Evolutionary conservation across 192 early-diverging fungal genomes (phyloP).

Genomic region (Linnemannia schmuckeri): DNA sequence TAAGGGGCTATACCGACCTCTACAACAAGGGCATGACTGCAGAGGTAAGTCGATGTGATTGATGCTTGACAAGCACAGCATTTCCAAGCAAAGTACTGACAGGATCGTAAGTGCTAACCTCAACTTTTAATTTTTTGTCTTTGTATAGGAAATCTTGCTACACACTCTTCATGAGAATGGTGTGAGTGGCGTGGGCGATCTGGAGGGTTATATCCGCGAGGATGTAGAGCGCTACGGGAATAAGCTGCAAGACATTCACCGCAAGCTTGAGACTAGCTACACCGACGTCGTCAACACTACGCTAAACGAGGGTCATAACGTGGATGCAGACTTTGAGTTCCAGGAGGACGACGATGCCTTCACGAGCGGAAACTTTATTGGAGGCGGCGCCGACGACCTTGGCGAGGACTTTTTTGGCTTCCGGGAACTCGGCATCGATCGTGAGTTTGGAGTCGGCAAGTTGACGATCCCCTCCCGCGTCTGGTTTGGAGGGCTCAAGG

Average conservation of each 20-base stretch:
- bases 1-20: slow-evolving; percentile 84
- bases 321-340: slow-evolving; percentile 39
- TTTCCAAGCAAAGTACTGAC: no score
- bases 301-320: slow-evolving; percentile 23
- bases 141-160: slow-evolving; percentile 79
- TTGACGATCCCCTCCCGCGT: slow-evolving; percentile 62
- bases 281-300: slow-evolving; percentile 69
- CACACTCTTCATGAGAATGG: slow-evolving; percentile 91
- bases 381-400: slow-evolving; percentile 71
- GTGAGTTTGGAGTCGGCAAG: slow-evolving; percentile 70
- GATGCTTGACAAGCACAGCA: no score
- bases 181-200: slow-evolving; percentile 68
- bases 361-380: slow-evolving; percentile 64
- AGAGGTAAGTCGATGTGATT: slow-evolving; percentile 65
- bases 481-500: slow-evolving; percentile 50
- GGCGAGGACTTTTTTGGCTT: slow-evolving; percentile 96
- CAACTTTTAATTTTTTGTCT: not conserved
- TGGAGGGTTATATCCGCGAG: slow-evolving; percentile 85
- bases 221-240: slow-evolving; percentile 81
- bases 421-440: slow-evolving; percentile 90
- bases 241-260: slow-evolving; percentile 81
- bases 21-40: slow-evolving; percentile 78
- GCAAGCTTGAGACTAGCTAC: slow-evolving; percentile 81
- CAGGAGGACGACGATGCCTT: slow-evolving; percentile 59
- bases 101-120: not conserved